Conservation (phyloP, 306 rosid species). For the Cajanus cajan region DNA sequence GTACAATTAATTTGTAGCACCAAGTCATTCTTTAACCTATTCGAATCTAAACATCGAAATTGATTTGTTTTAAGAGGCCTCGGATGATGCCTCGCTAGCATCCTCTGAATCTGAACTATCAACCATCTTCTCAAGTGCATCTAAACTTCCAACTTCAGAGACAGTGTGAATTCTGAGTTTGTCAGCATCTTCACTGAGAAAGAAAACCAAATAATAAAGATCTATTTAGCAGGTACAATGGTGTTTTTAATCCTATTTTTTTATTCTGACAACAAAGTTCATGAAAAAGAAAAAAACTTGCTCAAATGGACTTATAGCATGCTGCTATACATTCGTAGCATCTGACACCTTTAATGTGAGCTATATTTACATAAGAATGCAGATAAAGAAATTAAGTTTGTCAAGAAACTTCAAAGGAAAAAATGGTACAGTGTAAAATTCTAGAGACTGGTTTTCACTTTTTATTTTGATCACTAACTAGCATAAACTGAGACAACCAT, state of each 20-base stretch:
- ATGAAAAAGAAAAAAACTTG: not conserved
- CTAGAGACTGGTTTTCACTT: not conserved
- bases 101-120: constrained; percentile 67
- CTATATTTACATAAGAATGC: not conserved
- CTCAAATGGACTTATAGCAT: constrained; percentile 6
- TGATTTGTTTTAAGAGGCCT: constrained; percentile 40
- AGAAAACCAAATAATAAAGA: not conserved
- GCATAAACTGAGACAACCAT: not conserved
- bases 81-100: constrained; percentile 35
- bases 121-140: constrained; percentile 76
- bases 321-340: not conserved
- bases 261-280: not conserved
- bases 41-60: not conserved
- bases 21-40: constrained; percentile 12
- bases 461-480: not conserved
- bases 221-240: constrained; percentile 7
- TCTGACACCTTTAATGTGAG: not conserved
- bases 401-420: not conserved
- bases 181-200: constrained; percentile 82
- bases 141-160: constrained; percentile 79
- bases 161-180: constrained; percentile 70
- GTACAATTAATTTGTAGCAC: constrained; percentile 19
- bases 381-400: not conserved
- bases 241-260: not conserved
- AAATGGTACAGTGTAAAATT: not conserved